phyloP scores from a whole-genome alignment of 805 yeast genomes.

The Lachancea quebecensis region DNA sequence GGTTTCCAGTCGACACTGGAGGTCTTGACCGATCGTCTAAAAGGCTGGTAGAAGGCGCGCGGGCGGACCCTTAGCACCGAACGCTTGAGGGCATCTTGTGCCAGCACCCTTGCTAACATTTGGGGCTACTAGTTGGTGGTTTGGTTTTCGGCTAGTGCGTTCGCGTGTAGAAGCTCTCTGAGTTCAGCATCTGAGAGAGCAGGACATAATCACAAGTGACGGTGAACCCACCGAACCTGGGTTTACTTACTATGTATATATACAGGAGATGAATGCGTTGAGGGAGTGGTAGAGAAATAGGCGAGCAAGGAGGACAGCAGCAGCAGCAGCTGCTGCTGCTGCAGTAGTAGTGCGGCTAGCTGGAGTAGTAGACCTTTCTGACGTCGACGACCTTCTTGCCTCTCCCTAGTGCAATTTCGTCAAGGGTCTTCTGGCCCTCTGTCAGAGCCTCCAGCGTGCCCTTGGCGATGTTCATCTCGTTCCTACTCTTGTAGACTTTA shows the following conservation, averaged over 20 bases:
- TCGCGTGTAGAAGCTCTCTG: too few species aligned
- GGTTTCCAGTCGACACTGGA: slow-evolving; percentile 84
- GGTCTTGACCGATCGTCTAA: slow-evolving; percentile 41
- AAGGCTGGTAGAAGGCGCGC: background rate
- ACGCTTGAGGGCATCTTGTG: background rate
- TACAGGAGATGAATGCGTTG: background rate
- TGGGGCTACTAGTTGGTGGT: slow-evolving; percentile 30
- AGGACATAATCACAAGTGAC: too few species aligned
- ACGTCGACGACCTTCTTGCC: slow-evolving; percentile 94
- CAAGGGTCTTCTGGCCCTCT: slow-evolving; percentile 68
- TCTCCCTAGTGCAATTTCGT: slow-evolving; percentile 82
- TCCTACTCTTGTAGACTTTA: slow-evolving; percentile 86
- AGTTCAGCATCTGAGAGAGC: too few species aligned
- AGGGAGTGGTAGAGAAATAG: slow-evolving; percentile 1
- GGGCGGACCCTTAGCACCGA: background rate
- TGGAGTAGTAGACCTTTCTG: slow-evolving; percentile 77
- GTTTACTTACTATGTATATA: background rate
- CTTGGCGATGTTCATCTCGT: slow-evolving; percentile 89
- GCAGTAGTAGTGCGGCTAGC: slow-evolving; percentile 30
- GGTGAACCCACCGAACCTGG: too few species aligned
- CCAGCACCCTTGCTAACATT: background rate
- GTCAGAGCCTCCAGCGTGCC: slow-evolving; percentile 77
- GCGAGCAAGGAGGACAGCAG: slow-evolving; percentile 8
- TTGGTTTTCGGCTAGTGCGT: too few species aligned
- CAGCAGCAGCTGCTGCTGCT: too few species aligned